Evolutionary conservation across 2,329 filamentous ascomycete species (phyloP), one percentile per base, ranked within the genome.

Genomic region (Pestalotiopsis sp.): DNA sequence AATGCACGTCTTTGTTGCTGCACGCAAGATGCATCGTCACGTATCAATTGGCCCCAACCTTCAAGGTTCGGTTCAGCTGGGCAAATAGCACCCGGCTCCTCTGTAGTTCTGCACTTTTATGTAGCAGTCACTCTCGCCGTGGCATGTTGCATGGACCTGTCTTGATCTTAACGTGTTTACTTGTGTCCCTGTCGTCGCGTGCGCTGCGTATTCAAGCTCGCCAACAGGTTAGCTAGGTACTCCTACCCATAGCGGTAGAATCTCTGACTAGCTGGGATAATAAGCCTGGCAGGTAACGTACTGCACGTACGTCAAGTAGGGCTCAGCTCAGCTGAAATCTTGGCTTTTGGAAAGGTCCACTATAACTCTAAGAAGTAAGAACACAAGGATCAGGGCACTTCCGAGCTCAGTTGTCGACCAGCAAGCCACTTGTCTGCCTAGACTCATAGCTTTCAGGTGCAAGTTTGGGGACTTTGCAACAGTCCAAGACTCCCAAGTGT

Each of bases 291-390:
- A 59, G 57, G 57, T 27, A 59, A 27, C 57, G 27, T 36, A 59
- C 23, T 59, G 57, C 57, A 57, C 23, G 57, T 12, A 13, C 57
- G 57, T n/a, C 45, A 9, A n/a, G 45, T 59, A 59, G 25, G 57
- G 57, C 57, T 52, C 45, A 52, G 57, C 57, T 59, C 57, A 59
- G 57, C 57, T 59, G 57, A 59, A 59, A 27, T 27, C 27, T 36
- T 27, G 27, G 25, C 27, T 13, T 59, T 23, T 14, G 11, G 23
- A 59, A 59, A 27, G 45, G 45, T 59, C 57, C 57, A 59, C 57
- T 27, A 36, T 9, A 59, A 59, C 57, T 23, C 25, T 11, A 27
- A 59, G 57, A 36, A 27, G 31, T 36, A 36, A 36, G 31, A 36
- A 14, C 11, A 27, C 57, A 59, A 59, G 57, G 57, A 59, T 36